A percentile compares a stretch with the other conserved stretches of the same genome.
Conservation (phyloP, 148 eudicot species). For the Rhododendron ferrugineum region DNA sequence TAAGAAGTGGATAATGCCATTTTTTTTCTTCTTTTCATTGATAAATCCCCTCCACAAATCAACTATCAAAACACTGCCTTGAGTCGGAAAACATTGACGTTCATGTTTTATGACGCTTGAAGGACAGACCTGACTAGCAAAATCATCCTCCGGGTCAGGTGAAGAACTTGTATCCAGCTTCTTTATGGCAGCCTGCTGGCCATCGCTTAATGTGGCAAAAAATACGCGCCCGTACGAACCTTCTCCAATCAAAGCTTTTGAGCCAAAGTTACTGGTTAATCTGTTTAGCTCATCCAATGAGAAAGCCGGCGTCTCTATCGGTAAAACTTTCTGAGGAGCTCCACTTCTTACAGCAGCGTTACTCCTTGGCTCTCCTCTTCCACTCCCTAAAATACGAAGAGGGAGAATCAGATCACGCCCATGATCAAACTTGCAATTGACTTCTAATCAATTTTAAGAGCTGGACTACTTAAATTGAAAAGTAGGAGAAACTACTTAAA, state of each 20-base stretch:
- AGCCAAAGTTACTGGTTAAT: constrained; percentile 50
- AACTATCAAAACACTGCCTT: not conserved
- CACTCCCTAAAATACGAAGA: constrained; percentile 37
- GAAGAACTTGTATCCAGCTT: constrained; percentile 67
- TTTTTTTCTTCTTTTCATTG: not conserved
- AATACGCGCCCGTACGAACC: constrained; percentile 91
- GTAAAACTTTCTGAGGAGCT: constrained; percentile 46
- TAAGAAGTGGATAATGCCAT: not conserved
- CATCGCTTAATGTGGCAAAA: constrained; percentile 47
- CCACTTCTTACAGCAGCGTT: constrained; percentile 40
- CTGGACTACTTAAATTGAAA: not conserved
- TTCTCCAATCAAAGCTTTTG: constrained; percentile 64
- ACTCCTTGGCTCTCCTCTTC: constrained; percentile 65
- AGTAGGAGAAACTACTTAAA: not conserved
- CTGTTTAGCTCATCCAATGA: constrained; percentile 51
- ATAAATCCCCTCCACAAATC: not conserved
- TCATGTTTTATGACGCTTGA: not conserved
- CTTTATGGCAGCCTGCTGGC: constrained; percentile 58
- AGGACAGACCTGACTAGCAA: constrained; percentile 46
- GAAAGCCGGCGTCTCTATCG: constrained; percentile 66
- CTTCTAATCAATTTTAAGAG: not conserved
- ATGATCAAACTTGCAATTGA: not conserved
- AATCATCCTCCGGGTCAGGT: constrained; percentile 37
- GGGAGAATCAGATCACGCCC: not conserved
- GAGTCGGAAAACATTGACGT: not conserved